Conservation (phyloP, 768 basidiomycete genomes). For the Tricholoma sp. region DNA sequence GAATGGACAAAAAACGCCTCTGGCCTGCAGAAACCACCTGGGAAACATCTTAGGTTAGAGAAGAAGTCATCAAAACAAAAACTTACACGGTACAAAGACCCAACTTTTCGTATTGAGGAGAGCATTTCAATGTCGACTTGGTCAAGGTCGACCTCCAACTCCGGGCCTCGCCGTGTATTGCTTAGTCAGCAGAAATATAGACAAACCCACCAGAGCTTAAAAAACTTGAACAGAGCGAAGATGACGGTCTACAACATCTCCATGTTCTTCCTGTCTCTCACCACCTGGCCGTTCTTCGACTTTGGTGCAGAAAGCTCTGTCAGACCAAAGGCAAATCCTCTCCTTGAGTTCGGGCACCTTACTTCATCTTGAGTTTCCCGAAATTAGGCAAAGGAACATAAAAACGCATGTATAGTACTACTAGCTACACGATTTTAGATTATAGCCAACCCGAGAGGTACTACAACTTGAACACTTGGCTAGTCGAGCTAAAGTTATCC, state of each 20-base stretch:
- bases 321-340: conserved; percentile 48
- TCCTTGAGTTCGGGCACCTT: conserved; percentile 77
- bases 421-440: no score
- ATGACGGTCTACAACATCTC: conserved; percentile 59
- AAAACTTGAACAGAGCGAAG: conserved; percentile 56
- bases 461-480: no score
- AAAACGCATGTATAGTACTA: no score
- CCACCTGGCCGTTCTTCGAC: conserved; percentile 35
- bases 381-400: conserved; percentile 81
- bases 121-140: conserved; percentile 43
- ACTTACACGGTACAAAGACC: conserved; percentile 60
- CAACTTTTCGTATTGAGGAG: conserved; percentile 58
- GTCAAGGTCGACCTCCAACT: background rate
- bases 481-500: background rate
- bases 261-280: conserved; percentile 67
- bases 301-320: conserved; percentile 53
- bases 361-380: conserved; percentile 52
- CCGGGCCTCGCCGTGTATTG: conserved; percentile 6
- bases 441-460: no score
- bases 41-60: conserved; percentile 8
- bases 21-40: conserved; percentile 74
- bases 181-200: conserved; percentile 40
- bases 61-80: background rate
- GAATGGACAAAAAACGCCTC: conserved; percentile 91
- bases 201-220: conserved; percentile 8